phyloP scores from a whole-genome alignment of 2,329 filamentous ascomycete species.

The Cercospora brassicicola region DNA sequence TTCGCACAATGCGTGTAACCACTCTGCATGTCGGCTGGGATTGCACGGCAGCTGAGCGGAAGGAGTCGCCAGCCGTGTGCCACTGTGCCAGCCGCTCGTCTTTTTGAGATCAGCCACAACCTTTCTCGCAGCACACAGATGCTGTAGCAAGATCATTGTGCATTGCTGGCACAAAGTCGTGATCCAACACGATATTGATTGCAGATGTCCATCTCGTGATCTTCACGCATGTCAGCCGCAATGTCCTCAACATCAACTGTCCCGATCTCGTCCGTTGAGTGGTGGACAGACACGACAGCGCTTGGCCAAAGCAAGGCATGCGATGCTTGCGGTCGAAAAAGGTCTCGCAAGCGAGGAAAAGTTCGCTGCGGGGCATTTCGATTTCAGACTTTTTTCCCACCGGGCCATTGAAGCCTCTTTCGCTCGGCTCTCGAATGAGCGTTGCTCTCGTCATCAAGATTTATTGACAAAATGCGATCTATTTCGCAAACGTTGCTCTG shows the following conservation, averaged over 20 bases:
- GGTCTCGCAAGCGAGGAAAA: not conserved
- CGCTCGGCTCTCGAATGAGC: not conserved
- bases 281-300: not conserved
- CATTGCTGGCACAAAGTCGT: not conserved
- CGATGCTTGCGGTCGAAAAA: conserved; percentile 1
- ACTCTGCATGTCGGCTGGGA: conserved; percentile 3
- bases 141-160: conserved; percentile 1
- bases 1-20: conserved; percentile 19
- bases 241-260: not conserved
- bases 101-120: conserved; percentile 18
- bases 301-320: conserved; percentile 12
- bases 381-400: not conserved
- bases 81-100: conserved; percentile 8
- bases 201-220: not conserved
- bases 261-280: conserved; percentile 1
- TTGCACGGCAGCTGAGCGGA: conserved; percentile 5
- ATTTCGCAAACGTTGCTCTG: not conserved
- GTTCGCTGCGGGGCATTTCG: conserved; percentile 6
- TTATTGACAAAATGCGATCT: not conserved
- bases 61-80: conserved; percentile 7
- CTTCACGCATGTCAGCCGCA: conserved; percentile 3
- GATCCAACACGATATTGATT: not conserved
- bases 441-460: not conserved
- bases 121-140: conserved; percentile 11
- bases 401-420: not conserved